Evolutionary conservation across 371 early-diverging fungal species (phyloP), one percentile per base, ranked within the genome.

Genomic region (Mucor indicus): DNA sequence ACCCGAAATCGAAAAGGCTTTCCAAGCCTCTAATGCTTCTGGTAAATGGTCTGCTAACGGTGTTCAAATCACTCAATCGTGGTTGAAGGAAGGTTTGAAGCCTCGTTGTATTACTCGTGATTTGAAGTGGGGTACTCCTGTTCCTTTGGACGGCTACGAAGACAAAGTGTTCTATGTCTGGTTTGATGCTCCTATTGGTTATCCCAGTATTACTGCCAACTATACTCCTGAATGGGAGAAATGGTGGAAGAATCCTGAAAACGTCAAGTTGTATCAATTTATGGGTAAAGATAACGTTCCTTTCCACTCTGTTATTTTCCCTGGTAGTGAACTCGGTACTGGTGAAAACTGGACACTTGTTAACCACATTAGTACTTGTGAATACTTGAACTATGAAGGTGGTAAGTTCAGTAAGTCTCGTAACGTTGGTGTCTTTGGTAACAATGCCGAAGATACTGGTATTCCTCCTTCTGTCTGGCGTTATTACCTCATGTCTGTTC

Each of bases 281-380:
- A 99, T 99, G 99, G 99, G 99, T 64, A 99, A 99, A 77, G 99
- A 99, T 74, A 99, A 99, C 56, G 99, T 99, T 11, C 95, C 98
- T 30, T 99, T 99, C 91, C 99, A 99, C 70, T 91, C 99, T 5
- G 94, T 99, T 44, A 86, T 99, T 38, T 99, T 99, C 89, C 99
- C 99, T 22, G 88, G 85, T 50, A 73, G 89, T 25, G 75, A 98
- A 59, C 68, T 95, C 15, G 99, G 92, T 55, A 90, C 96, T 8
- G 80, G 83, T 27, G 93, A 98, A 29, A 50, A 82, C 6, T 98
- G 93, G 88, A 98, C 97, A 13, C 45, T 95, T 47, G 78, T 98
- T 44, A 87, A 97, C 71, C 91, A 92, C 64, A 80, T 99, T 44
- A 92, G 87, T 60, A 93, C 97, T 33, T 97, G 99, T 30, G 91